A percentile compares a stretch with the other conserved stretches of the same genome.
Evolutionary conservation across 768 basidiomycete species (phyloP).

Genomic region (Boletus pseudo-olivaceus): DNA sequence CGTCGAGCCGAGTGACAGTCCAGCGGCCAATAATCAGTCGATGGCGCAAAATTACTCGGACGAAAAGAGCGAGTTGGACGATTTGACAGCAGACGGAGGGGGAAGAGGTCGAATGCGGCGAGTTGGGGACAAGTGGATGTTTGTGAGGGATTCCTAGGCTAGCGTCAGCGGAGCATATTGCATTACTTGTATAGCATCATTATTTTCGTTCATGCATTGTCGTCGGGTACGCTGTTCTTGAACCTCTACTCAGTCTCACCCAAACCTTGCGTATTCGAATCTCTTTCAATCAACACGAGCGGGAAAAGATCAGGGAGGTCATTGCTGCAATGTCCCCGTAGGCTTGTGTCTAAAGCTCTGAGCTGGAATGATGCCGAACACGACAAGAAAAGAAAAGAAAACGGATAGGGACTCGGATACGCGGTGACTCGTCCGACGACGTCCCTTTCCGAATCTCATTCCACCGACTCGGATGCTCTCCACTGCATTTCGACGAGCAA

Average conservation of each 20-base stretch:
- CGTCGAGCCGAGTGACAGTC: constrained; percentile 20
- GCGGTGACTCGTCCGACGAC: too few species aligned
- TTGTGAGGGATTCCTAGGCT: constrained; percentile 44
- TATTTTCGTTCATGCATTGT: background rate
- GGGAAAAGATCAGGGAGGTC: too few species aligned
- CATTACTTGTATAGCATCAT: constrained; percentile 22
- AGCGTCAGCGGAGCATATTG: constrained; percentile 13
- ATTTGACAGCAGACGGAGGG: background rate
- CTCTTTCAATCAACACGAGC: too few species aligned
- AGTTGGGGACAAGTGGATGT: constrained; percentile 71
- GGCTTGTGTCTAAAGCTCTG: too few species aligned
- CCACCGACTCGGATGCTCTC: constrained; percentile 16
- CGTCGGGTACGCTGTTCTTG: background rate
- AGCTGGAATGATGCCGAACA: too few species aligned
- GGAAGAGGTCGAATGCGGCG: constrained; percentile 58
- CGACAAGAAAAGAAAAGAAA: too few species aligned
- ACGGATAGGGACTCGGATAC: too few species aligned
- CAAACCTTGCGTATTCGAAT: too few species aligned
- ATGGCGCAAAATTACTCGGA: background rate
- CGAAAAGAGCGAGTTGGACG: background rate
- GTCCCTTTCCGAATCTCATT: too few species aligned
- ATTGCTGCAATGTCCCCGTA: too few species aligned
- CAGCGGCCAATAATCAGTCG: background rate
- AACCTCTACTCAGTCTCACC: too few species aligned
- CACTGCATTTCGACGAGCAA: constrained; percentile 16